phyloP scores from a whole-genome alignment of 2,329 filamentous ascomycete species.

The Periconia digitata region DNA sequence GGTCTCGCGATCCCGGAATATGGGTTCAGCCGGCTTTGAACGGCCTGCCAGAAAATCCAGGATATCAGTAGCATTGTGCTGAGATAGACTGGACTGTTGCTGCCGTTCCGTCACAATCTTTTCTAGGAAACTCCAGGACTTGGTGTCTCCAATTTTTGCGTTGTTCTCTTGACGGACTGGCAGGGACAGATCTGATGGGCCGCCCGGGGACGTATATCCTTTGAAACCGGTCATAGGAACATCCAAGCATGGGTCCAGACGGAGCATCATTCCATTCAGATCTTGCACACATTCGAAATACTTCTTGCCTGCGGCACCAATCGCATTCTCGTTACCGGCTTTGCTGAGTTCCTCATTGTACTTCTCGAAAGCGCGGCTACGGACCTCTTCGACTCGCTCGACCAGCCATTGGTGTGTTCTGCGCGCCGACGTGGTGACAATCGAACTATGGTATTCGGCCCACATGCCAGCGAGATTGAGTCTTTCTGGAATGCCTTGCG shows the following conservation, averaged over 20 bases:
- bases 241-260: conserved; percentile 10
- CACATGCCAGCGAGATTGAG: conserved; percentile 21
- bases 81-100: not conserved
- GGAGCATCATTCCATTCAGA: conserved; percentile 12
- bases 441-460: conserved; percentile 17
- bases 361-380: conserved; percentile 5
- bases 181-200: conserved; percentile 6
- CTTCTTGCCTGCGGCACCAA: conserved; percentile 15
- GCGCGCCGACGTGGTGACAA: conserved; percentile 10
- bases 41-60: too few species aligned
- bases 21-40: conserved; percentile 9
- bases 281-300: conserved; percentile 22
- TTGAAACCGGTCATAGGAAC: conserved; percentile 22
- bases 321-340: conserved; percentile 8
- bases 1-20: conserved; percentile 12
- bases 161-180: conserved; percentile 3
- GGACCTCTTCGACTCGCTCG: conserved; percentile 19
- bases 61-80: too few species aligned
- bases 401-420: conserved; percentile 20
- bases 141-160: conserved; percentile 7
- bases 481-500: conserved; percentile 8
- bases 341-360: conserved; percentile 5
- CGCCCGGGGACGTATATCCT: conserved; percentile 7
- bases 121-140: conserved; percentile 7
- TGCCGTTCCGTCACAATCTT: conserved; percentile 10